phyloP scores from a whole-genome alignment of 2,329 filamentous ascomycete genomes.

The Nemania abortiva region DNA sequence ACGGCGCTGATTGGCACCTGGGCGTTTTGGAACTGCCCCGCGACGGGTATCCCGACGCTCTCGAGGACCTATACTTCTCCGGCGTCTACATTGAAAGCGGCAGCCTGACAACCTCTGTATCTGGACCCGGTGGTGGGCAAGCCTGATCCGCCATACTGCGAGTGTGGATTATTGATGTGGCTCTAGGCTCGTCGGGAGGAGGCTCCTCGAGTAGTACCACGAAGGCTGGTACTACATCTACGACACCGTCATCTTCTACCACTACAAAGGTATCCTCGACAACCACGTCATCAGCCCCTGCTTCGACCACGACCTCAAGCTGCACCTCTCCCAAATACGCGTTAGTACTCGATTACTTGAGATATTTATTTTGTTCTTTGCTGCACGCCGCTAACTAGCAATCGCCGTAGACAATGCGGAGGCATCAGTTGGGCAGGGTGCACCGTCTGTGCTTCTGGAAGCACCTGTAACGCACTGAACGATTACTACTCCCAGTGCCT shows the following conservation, averaged over 20 bases:
- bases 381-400: constrained; percentile 11
- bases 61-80: constrained; percentile 78
- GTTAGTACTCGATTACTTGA: constrained; percentile 21
- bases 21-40: constrained; percentile 75
- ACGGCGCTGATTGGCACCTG: constrained; percentile 79
- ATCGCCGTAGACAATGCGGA: constrained; percentile 51
- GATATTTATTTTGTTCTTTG: neutral
- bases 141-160: neutral
- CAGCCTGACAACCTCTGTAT: constrained; percentile 51
- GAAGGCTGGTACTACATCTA: constrained; percentile 25
- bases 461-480: constrained; percentile 48
- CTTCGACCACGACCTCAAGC: constrained; percentile 35
- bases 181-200: constrained; percentile 28
- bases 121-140: constrained; percentile 41
- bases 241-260: constrained; percentile 31
- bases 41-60: constrained; percentile 63
- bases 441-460: constrained; percentile 51
- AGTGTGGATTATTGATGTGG: constrained; percentile 11
- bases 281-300: constrained; percentile 34
- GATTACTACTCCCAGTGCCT: constrained; percentile 39
- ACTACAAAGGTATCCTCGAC: constrained; percentile 34
- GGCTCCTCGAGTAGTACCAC: constrained; percentile 33
- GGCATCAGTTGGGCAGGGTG: constrained; percentile 53
- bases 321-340: constrained; percentile 46
- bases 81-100: constrained; percentile 78